These are phyloP conservation scores for Silene latifolia DNA, from an alignment of 148 eudicot genomes.

Conservation along the genomic window DNA sequence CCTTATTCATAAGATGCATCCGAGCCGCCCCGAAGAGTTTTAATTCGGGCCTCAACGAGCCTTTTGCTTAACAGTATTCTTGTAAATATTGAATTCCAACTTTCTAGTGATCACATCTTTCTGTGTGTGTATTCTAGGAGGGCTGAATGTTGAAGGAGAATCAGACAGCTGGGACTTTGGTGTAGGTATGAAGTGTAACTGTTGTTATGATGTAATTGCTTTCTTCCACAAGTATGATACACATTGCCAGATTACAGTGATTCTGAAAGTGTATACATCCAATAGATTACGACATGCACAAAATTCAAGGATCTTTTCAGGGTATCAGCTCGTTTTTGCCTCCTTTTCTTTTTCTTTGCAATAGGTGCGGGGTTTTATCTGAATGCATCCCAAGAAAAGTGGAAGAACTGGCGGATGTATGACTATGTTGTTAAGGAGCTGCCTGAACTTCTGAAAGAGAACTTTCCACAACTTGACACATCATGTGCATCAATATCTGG, in stretches of 20 bases:
- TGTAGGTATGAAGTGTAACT: conserved; percentile 51
- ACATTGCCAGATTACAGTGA: not conserved
- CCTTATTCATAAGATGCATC: no score
- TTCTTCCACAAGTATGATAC: not conserved
- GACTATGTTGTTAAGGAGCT: conserved; percentile 93
- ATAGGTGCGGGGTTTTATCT: conserved; percentile 98
- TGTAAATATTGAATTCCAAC: no score
- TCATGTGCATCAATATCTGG: conserved; percentile 87
- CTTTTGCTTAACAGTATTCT: no score
- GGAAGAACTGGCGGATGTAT: conserved; percentile 99
- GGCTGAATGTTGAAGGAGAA: conserved; percentile 93
- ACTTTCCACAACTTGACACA: conserved; percentile 82
- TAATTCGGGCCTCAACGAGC: no score
- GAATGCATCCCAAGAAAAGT: conserved; percentile 92
- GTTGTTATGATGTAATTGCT: not conserved
- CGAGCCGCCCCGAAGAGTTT: no score
- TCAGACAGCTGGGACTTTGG: conserved; percentile 98
- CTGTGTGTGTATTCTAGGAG: conserved; percentile 46
- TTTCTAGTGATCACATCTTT: not conserved
- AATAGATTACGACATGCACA: not conserved
- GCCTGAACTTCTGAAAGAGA: conserved; percentile 67
- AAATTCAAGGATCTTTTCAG: not conserved
- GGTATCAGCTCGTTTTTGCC: not conserved
- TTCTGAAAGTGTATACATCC: not conserved
- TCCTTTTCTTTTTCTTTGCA: conserved; percentile 2